A percentile compares a stretch with the other conserved stretches of the same genome.
Evolutionary conservation across 345 rosid genomes (phyloP).

Genomic region (Melastoma malabathricum): DNA sequence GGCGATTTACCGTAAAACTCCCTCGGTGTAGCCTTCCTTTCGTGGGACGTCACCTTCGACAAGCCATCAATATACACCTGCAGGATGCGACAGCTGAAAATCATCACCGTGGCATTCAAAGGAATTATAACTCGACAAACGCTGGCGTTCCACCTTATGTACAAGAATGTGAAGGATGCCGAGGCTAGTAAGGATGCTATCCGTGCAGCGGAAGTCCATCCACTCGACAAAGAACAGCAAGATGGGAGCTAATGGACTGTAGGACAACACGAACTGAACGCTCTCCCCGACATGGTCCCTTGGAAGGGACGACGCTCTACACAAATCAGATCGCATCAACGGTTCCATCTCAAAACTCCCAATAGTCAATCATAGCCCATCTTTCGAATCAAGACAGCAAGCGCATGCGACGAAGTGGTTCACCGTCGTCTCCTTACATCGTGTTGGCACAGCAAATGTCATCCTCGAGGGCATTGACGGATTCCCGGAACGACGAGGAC

Average conservation of each 20-base stretch:
- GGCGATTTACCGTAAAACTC: constrained; percentile 48
- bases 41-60: constrained; percentile 39
- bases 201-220: constrained; percentile 61
- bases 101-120: too few species aligned
- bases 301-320: constrained; percentile 53
- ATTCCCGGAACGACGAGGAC: constrained; percentile 33
- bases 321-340: background rate
- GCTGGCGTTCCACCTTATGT: constrained; percentile 25
- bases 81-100: background rate
- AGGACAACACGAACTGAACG: constrained; percentile 52
- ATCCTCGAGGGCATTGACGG: constrained; percentile 48
- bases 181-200: constrained; percentile 33
- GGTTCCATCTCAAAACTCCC: background rate
- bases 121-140: background rate
- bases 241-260: constrained; percentile 44
- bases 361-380: too few species aligned
- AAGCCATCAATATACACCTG: constrained; percentile 57
- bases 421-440: constrained; percentile 21
- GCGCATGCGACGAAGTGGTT: too few species aligned
- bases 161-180: constrained; percentile 50
- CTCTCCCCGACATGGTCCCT: constrained; percentile 31
- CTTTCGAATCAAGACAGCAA: too few species aligned
- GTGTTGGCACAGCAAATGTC: constrained; percentile 55
- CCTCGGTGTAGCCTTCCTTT: constrained; percentile 39
- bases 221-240: constrained; percentile 47